Evolutionary conservation across 2,329 filamentous ascomycete species (phyloP).

Genomic region (Myriangium duriaei): DNA sequence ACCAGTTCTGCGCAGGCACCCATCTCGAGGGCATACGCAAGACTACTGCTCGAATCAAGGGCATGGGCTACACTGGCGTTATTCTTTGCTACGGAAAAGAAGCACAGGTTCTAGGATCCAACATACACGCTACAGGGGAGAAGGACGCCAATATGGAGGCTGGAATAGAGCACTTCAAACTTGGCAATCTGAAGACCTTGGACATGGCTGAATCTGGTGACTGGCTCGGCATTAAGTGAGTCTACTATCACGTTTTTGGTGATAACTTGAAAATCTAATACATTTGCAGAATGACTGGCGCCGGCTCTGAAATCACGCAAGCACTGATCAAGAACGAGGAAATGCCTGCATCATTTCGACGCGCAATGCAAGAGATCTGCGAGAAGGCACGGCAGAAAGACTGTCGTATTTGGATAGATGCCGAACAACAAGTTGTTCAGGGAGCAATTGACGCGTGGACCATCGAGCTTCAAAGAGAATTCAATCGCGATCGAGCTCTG

Average conservation of each 20-base stretch:
- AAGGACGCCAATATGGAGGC: no score
- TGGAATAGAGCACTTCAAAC: constrained; percentile 39
- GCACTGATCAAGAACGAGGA: constrained; percentile 27
- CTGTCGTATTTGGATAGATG: constrained; percentile 39
- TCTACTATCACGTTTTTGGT: no score
- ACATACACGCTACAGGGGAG: no score
- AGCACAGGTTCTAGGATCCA: constrained; percentile 23
- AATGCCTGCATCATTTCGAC: constrained; percentile 29
- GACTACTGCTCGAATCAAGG: constrained; percentile 34
- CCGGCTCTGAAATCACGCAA: constrained; percentile 31
- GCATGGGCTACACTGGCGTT: constrained; percentile 40
- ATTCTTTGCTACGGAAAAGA: constrained; percentile 43
- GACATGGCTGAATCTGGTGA: constrained; percentile 40
- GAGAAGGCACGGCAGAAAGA: constrained; percentile 30
- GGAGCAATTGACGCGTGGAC: constrained; percentile 41
- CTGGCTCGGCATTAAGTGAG: constrained; percentile 40
- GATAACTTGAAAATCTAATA: no score
- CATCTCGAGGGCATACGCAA: constrained; percentile 35
- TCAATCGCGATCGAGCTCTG: constrained; percentile 32
- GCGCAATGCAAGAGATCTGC: constrained; percentile 33
- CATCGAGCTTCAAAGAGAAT: constrained; percentile 40
- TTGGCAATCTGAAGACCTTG: constrained; percentile 41
- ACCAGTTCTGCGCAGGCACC: constrained; percentile 45
- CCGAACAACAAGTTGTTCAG: constrained; percentile 42
- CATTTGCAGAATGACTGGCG: constrained; percentile 33